Evolutionary conservation across 495 filamentous ascomycete genomes (phyloP).

Genomic region (Patellaria atrata): DNA sequence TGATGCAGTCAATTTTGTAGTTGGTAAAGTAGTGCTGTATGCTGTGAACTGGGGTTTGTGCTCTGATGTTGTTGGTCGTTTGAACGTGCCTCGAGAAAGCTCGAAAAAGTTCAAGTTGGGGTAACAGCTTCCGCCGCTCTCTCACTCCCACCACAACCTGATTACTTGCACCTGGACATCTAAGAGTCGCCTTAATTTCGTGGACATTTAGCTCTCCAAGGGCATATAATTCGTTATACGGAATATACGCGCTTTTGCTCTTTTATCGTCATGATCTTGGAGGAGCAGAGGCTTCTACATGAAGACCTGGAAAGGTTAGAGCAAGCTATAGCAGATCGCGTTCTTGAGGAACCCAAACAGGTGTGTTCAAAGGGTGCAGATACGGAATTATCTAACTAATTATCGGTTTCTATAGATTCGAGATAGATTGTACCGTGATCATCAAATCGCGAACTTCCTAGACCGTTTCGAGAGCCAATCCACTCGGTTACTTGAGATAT

Average conservation of each 20-base stretch:
- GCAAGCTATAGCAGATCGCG: slow-evolving; percentile 80
- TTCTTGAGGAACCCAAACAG: slow-evolving; percentile 74
- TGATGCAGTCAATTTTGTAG: slow-evolving; percentile 3
- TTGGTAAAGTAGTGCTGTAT: too few species aligned
- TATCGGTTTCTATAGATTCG: slow-evolving; percentile 47
- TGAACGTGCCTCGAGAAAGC: not conserved
- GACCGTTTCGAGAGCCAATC: slow-evolving; percentile 77
- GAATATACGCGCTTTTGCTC: not conserved
- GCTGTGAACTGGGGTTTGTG: too few species aligned
- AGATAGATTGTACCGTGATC: slow-evolving; percentile 72
- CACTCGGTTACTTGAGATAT: slow-evolving; percentile 62
- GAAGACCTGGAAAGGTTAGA: slow-evolving; percentile 93
- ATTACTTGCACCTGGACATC: too few species aligned
- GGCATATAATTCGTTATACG: too few species aligned
- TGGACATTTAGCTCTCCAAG: too few species aligned
- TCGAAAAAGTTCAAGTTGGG: not conserved
- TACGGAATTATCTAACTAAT: slow-evolving; percentile 10
- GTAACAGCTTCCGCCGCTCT: too few species aligned
- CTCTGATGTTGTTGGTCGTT: not conserved
- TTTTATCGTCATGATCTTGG: slow-evolving; percentile 50
- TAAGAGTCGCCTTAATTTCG: too few species aligned
- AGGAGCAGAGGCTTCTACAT: slow-evolving; percentile 83
- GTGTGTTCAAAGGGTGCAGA: too few species aligned
- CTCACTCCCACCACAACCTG: too few species aligned
- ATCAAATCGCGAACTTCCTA: slow-evolving; percentile 79